Conservation (phyloP, 1,284 basidiomycete genomes). For the Ustilago loliicola region DNA sequence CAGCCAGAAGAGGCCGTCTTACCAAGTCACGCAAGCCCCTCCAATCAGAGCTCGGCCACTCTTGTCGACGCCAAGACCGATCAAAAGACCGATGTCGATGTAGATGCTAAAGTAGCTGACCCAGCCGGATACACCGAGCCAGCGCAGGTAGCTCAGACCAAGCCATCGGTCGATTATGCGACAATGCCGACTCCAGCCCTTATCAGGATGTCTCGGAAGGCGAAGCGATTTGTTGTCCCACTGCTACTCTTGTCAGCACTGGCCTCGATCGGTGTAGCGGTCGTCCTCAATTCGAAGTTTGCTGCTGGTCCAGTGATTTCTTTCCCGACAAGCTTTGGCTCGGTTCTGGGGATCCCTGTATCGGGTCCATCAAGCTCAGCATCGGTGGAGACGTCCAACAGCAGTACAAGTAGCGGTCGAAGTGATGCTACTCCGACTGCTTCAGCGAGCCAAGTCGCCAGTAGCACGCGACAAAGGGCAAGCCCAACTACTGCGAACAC, state of each 20-base stretch:
- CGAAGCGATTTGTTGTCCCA: conserved; percentile 19
- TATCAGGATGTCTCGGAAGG: conserved; percentile 14
- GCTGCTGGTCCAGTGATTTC: conserved; percentile 10
- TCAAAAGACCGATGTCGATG: not conserved
- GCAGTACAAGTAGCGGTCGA: not conserved
- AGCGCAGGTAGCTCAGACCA: not conserved
- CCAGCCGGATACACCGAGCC: conserved; percentile 22
- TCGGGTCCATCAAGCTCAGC: not conserved
- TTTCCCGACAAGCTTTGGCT: not conserved
- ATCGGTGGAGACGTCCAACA: not conserved
- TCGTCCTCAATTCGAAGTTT: conserved; percentile 37
- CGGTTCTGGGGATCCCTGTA: not conserved
- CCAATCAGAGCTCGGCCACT: conserved; percentile 19
- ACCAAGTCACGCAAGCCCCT: not conserved
- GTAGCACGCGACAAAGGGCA: not conserved
- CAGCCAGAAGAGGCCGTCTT: not conserved
- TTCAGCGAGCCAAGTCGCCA: not conserved
- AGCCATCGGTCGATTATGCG: not conserved
- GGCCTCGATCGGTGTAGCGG: conserved; percentile 18
- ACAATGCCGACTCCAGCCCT: conserved; percentile 3
- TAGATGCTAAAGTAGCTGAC: not conserved
- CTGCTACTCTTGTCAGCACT: conserved; percentile 22
- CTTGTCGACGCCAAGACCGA: conserved; percentile 10
- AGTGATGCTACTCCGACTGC: not conserved
- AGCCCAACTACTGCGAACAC: not conserved